phyloP scores from a whole-genome alignment of 2,329 filamentous ascomycete species.

The Metarhizium anisopliae region DNA sequence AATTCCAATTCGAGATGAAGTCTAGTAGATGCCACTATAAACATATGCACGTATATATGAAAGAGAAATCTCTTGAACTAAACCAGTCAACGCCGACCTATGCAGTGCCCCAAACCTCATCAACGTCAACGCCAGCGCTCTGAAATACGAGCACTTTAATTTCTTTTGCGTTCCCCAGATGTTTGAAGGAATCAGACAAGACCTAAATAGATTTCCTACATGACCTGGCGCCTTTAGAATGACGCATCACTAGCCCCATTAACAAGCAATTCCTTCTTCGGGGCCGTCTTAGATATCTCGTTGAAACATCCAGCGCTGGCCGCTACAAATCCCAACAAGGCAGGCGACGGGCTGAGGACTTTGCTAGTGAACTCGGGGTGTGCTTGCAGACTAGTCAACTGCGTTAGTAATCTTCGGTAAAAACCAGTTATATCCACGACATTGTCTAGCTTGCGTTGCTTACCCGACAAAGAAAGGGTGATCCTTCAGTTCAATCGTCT shows the following conservation, averaged over 20 bases:
- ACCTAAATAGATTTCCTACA: neutral
- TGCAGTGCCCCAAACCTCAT: neutral
- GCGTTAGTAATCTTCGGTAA: neutral
- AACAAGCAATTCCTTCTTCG: neutral
- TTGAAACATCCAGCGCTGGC: slow-evolving; percentile 59
- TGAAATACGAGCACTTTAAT: neutral
- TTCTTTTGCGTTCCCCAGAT: neutral
- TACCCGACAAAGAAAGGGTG: slow-evolving; percentile 68
- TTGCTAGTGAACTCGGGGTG: slow-evolving; percentile 79
- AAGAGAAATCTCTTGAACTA: neutral
- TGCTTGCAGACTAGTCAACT: slow-evolving; percentile 55
- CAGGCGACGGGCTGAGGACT: slow-evolving; percentile 63
- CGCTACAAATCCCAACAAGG: slow-evolving; percentile 46
- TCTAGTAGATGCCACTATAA: neutral
- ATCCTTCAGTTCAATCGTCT: slow-evolving; percentile 72
- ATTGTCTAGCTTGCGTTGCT: neutral
- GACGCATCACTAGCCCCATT: neutral
- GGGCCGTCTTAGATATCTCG: slow-evolving; percentile 14
- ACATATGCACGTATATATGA: neutral
- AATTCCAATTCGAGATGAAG: neutral
- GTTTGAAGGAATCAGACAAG: neutral
- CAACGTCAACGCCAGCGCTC: neutral
- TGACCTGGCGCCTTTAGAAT: neutral
- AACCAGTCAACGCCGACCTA: neutral
- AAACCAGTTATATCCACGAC: neutral